Base-by-base conservation (phyloP, 768 basidiomycete genomes). In the Baorangia bicolor region DNA sequence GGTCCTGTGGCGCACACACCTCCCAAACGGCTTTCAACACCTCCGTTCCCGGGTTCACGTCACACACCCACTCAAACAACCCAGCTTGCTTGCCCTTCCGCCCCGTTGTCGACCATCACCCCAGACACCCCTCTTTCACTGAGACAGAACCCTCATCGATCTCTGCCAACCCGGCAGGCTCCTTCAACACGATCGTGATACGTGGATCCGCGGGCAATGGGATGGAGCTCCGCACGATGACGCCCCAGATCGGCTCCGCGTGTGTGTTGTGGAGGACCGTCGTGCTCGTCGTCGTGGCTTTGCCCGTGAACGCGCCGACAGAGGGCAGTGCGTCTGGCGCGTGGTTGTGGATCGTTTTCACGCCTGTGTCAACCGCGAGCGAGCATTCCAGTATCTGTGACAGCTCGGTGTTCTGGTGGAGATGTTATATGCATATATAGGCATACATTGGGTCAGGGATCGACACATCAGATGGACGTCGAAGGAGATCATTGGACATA, bases 41-140 rank as follows among this genome's bases (percentile, higher is more conserved):
- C 49, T 59, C 55, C 53, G 61, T 64, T 16, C 66, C 68, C 12
- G 62, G 61, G 6, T 53, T 57, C 37, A 70, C 39, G 33, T 60
- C 57, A 23, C 58, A 68, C 14, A 69, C 61, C 71, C 73, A 73
- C 45, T 74, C 73, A 16, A 70, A 62, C 23, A 62, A 27, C 5
- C 69, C 66, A 9, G 38, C 58, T 23, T 64, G 49, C 20, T 64
- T 61, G 6, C 68, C 60, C 16, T 68, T 51, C 37, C 55, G 56
- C 6, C 53, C 61, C 5, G 38, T 39, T 28, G 65, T 59, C 37
- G 64, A 62, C 65, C 66, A 68, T 20, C 64, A 50, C 16, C 56
- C 62, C 39, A 53, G 10, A 39, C 54, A 62, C 14, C 60, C 60
- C 4, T 59, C 51, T 4, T 51, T 60, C 21, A 62, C 55, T 5